Base-by-base conservation (phyloP, 257 asterid species). In the Solanum arcanum region DNA sequence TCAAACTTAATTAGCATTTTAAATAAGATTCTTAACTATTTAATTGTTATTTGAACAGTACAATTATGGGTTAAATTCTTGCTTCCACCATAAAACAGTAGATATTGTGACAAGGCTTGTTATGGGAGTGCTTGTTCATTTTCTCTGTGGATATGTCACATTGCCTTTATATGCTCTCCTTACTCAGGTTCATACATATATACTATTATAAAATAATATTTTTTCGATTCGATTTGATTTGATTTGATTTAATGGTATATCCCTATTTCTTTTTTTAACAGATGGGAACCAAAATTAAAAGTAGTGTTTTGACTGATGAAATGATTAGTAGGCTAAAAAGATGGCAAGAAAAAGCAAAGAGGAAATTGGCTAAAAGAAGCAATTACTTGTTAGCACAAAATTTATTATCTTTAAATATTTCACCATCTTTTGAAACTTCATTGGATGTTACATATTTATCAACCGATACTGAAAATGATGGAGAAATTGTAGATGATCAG, bases 121-220 rank as follows among this genome's bases (percentile, higher is more conserved):
- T 20, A 90, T 91, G 90, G 96, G 96, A 12, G 78, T 94, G 52
- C 11, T 92, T 66, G 92, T 95, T 46, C 96, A 95, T 84, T 85
- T 95, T 88, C 95, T 95, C 35, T 91, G 94, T 68, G 98, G 96
- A 89, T 95, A 95, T 64, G 98, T 93, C n/a, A 92, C 95, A 47
- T 91, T 94, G 88, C 96, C 98, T 44, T 87, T 95, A 37, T 94
- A 95, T 83, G 94, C 96, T 41, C 87, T 95, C 33, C 94, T 95
- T 82, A 93, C 95, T 84, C 98, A 91, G 94, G 96, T 93, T 87
- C 41, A 9, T 18, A 73, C 14, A 10, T 42, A 10, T 12, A 42
- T n/a, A n/a, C 12, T 16, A 12, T 12, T 31, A 37, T 21, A 16
- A 23, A 64, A 84, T 23, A 49, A 25, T 47, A 44, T 15, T 75